Conservation (phyloP, 2,329 filamentous ascomycete species). For the Cercospora citrullina region DNA sequence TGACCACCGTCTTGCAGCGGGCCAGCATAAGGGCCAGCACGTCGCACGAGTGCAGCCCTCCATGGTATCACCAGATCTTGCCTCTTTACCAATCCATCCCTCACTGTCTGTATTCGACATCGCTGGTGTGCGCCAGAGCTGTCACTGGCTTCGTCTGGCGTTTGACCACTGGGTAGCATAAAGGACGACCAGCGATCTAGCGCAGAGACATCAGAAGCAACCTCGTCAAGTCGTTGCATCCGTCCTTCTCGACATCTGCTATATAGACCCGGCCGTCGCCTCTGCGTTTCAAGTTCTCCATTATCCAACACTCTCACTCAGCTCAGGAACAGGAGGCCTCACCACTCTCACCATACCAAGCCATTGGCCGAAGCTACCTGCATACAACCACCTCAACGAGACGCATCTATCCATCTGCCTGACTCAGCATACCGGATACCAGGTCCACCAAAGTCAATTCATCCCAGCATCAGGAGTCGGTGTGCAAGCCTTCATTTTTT, state of each 20-base stretch:
- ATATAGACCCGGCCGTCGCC: constrained; percentile 30
- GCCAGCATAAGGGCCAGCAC: constrained; percentile 32
- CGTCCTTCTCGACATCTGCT: constrained; percentile 17
- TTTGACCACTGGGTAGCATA: constrained; percentile 31
- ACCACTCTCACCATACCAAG: not conserved
- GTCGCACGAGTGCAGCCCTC: constrained; percentile 36
- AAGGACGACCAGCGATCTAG: constrained; percentile 28
- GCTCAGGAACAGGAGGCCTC: not conserved
- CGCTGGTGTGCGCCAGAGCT: constrained; percentile 36
- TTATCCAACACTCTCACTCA: constrained; percentile 20
- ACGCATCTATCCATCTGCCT: constrained; percentile 11
- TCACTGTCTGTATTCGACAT: constrained; percentile 34
- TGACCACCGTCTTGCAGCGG: constrained; percentile 33
- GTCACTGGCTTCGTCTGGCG: constrained; percentile 36
- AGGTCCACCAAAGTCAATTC: constrained; percentile 8
- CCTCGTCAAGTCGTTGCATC: constrained; percentile 25
- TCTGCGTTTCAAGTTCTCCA: constrained; percentile 28
- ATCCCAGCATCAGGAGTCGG: not conserved
- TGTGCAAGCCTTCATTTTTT: not conserved
- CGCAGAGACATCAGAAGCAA: constrained; percentile 24
- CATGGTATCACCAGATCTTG: constrained; percentile 40
- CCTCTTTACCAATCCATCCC: constrained; percentile 38
- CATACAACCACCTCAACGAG: constrained; percentile 7
- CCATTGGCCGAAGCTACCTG: constrained; percentile 17
- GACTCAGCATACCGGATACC: constrained; percentile 6